Percentiles rank a stretch among this genome's conserved stretches.
These are phyloP conservation scores for Linnemannia schmuckeri DNA, from an alignment of 192 early-diverging fungal species.

Conservation along the genomic window DNA sequence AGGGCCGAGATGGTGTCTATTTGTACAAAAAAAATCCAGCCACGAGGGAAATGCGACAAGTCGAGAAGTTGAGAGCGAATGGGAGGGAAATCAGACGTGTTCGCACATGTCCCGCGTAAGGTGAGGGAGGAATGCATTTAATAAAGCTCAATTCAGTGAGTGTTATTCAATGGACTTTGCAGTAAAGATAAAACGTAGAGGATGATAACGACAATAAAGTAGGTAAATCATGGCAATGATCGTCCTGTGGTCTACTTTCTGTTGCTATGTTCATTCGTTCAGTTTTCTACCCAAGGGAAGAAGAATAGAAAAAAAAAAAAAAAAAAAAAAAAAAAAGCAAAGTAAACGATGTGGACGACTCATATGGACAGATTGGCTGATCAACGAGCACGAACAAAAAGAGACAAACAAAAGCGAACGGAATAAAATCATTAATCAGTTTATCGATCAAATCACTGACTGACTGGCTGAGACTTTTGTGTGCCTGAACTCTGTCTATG, in stretches of 20 bases:
- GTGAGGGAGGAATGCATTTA: neutral
- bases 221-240: neutral
- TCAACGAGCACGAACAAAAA: neutral
- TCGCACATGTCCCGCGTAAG: neutral
- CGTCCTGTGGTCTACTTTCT: neutral
- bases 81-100: neutral
- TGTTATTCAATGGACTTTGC: neutral
- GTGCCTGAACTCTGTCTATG: neutral
- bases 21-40: slow-evolving; percentile 17
- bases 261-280: neutral
- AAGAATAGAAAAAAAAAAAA: too few relatives aligned
- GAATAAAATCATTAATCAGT: neutral
- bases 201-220: neutral
- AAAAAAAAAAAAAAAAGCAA: too few relatives aligned
- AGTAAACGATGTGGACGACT: neutral
- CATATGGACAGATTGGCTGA: neutral
- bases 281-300: neutral
- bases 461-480: neutral
- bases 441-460: too few relatives aligned
- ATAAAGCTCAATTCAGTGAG: neutral
- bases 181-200: neutral
- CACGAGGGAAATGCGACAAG: neutral
- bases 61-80: neutral
- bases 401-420: neutral
- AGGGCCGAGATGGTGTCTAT: neutral